Percentiles rank a stretch among this genome's conserved stretches.
Evolutionary conservation across 2,329 filamentous ascomycete species (phyloP).

Genomic region (Alternaria burnsii): DNA sequence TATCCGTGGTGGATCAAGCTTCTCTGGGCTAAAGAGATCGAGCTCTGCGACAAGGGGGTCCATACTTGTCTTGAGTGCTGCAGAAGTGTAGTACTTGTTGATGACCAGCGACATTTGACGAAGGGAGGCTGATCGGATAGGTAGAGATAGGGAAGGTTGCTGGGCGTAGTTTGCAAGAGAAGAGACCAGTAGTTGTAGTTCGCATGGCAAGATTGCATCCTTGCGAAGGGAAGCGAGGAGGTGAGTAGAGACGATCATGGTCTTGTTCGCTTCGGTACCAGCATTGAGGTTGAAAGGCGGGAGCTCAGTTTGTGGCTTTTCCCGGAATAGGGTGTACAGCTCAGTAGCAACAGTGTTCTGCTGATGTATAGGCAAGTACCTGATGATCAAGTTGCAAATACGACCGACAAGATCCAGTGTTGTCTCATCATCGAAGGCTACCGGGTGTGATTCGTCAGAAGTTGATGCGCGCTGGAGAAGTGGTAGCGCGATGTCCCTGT

Average conservation of each 20-base stretch:
- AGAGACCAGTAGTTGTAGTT: slow-evolving; percentile 44
- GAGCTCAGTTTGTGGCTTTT: slow-evolving; percentile 34
- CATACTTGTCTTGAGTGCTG: slow-evolving; percentile 52
- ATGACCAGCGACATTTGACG: slow-evolving; percentile 57
- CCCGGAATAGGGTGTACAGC: slow-evolving; percentile 62
- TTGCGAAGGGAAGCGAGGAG: slow-evolving; percentile 61
- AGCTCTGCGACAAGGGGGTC: slow-evolving; percentile 48
- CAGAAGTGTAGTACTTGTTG: slow-evolving; percentile 58
- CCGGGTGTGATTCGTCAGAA: slow-evolving; percentile 40
- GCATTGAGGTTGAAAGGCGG: slow-evolving; percentile 46
- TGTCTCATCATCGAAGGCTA: slow-evolving; percentile 56
- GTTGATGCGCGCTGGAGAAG: slow-evolving; percentile 51
- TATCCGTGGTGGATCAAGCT: slow-evolving; percentile 54
- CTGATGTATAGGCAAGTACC: slow-evolving; percentile 60
- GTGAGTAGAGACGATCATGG: slow-evolving; percentile 66
- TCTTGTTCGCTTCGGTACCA: slow-evolving; percentile 51
- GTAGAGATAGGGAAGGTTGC: slow-evolving; percentile 34
- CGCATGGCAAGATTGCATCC: slow-evolving; percentile 44
- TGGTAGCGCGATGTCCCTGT: slow-evolving; percentile 57
- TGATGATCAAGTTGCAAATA: slow-evolving; percentile 67
- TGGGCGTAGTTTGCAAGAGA: slow-evolving; percentile 52
- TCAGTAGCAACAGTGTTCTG: slow-evolving; percentile 63
- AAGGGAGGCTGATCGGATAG: slow-evolving; percentile 47
- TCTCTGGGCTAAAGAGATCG: slow-evolving; percentile 44
- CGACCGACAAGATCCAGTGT: slow-evolving; percentile 68